Percentiles rank a stretch among this genome's conserved stretches.
Conservation (phyloP, 495 filamentous ascomycete genomes). For the Ramalina intermedia region DNA sequence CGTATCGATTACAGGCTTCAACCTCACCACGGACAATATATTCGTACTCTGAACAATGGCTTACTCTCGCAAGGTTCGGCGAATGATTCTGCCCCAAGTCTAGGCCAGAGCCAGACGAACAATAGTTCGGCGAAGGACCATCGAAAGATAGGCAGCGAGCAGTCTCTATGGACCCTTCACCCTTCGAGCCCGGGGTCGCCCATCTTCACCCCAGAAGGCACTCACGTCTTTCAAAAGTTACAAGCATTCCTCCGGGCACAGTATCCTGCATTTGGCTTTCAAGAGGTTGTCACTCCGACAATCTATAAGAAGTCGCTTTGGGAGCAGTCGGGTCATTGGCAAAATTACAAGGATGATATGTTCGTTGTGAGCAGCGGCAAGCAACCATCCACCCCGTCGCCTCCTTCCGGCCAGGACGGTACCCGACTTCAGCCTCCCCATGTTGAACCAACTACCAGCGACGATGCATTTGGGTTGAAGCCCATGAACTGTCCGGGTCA, state of each 20-base stretch:
- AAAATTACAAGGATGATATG: slow-evolving; percentile 93
- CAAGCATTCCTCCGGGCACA: slow-evolving; percentile 73
- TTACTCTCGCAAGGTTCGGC: too few species aligned
- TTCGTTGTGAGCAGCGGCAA: slow-evolving; percentile 64
- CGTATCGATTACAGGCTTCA: too few species aligned
- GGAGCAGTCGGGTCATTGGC: slow-evolving; percentile 81
- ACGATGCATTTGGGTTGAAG: slow-evolving; percentile 79
- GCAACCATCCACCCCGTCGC: slow-evolving; percentile 29
- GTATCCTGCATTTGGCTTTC: slow-evolving; percentile 75
- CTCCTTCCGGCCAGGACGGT: slow-evolving; percentile 3
- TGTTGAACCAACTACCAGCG: slow-evolving; percentile 36
- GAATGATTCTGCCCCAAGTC: too few species aligned
- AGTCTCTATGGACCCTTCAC: slow-evolving; percentile 68
- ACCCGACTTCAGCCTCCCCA: slow-evolving; percentile 11
- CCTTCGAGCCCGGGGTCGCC: slow-evolving; percentile 76
- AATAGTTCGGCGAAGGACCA: slow-evolving; percentile 38
- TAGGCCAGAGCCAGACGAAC: neutral
- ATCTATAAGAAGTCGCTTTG: slow-evolving; percentile 89
- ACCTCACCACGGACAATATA: too few species aligned
- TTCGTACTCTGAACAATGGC: too few species aligned
- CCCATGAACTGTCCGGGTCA: slow-evolving; percentile 97
- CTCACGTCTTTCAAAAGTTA: slow-evolving; percentile 77
- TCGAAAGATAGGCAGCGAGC: slow-evolving; percentile 51
- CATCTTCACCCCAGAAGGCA: slow-evolving; percentile 74
- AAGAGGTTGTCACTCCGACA: slow-evolving; percentile 83